These are phyloP conservation scores for Globisporangium camurandrum DNA, from an alignment of 352 stramenopile genomes.

Conservation along the genomic window DNA sequence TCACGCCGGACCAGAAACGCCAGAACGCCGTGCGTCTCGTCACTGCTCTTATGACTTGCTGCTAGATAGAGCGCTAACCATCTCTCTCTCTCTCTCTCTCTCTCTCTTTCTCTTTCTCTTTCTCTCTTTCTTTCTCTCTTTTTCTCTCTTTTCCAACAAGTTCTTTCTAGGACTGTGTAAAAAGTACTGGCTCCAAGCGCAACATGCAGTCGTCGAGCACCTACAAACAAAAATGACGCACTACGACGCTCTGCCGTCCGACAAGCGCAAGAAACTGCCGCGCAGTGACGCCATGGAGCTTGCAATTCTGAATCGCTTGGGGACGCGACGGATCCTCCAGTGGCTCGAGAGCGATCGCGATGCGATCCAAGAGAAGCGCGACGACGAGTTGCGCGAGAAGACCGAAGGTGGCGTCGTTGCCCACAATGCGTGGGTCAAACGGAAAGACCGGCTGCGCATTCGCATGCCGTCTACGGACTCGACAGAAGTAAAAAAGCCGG, in stretches of 20 bases:
- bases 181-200: slow-evolving; percentile 62
- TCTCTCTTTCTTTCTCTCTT: neutral
- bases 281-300: slow-evolving; percentile 43
- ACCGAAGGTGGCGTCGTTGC: slow-evolving; percentile 58
- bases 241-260: slow-evolving; percentile 12
- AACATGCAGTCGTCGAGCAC: slow-evolving; percentile 64
- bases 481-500: slow-evolving; percentile 7
- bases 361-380: slow-evolving; percentile 52
- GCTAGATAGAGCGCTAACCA: neutral
- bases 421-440: slow-evolving; percentile 71
- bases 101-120: neutral
- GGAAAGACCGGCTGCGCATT: slow-evolving; percentile 72
- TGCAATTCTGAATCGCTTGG: slow-evolving; percentile 45
- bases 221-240: slow-evolving; percentile 52
- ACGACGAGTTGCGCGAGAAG: slow-evolving; percentile 70
- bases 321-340: slow-evolving; percentile 64
- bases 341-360: slow-evolving; percentile 73
- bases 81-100: neutral
- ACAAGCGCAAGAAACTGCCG: slow-evolving; percentile 18
- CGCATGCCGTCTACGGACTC: slow-evolving; percentile 33
- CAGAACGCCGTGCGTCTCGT: slow-evolving; percentile 41
- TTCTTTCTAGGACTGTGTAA: slow-evolving; percentile 71
- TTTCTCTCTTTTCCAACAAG: too few species aligned
- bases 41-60: neutral
- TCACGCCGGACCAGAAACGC: slow-evolving; percentile 68